Percentiles rank a stretch among this genome's conserved stretches.
Conservation (phyloP, 1,139 yeast species). For the Pichia terricola region DNA sequence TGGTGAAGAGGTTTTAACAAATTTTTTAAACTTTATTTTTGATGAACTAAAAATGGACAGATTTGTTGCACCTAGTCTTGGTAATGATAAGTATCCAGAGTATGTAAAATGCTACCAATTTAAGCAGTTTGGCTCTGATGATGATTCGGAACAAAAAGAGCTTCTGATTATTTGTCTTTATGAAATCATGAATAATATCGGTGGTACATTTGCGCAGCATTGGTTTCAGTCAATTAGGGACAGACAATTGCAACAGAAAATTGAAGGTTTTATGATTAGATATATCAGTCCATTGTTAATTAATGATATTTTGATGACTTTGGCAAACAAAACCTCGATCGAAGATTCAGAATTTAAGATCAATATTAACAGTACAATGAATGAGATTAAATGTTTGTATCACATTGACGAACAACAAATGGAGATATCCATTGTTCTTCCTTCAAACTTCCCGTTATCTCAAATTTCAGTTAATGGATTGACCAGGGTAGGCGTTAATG, state of each 20-base stretch:
- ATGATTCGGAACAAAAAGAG: constrained; percentile 27
- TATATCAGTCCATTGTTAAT: constrained; percentile 60
- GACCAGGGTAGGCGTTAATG: constrained; percentile 79
- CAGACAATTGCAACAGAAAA: constrained; percentile 42
- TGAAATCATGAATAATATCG: constrained; percentile 47
- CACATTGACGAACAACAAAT: constrained; percentile 81
- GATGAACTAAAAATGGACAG: constrained; percentile 38
- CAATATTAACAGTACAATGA: constrained; percentile 49
- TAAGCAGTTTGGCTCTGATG: constrained; percentile 12
- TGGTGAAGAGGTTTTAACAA: constrained; percentile 35
- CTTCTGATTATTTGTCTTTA: constrained; percentile 46
- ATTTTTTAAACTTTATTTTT: constrained; percentile 41
- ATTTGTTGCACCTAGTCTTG: constrained; percentile 22
- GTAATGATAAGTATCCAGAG: background rate
- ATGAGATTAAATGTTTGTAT: constrained; percentile 67
- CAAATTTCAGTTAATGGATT: constrained; percentile 72
- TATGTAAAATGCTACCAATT: constrained; percentile 14
- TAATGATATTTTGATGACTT: constrained; percentile 37
- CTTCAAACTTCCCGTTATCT: constrained; percentile 63
- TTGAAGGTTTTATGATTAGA: constrained; percentile 55
- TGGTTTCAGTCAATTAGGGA: constrained; percentile 66
- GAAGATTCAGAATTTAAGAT: constrained; percentile 52
- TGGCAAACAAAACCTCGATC: constrained; percentile 25
- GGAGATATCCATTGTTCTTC: constrained; percentile 70
- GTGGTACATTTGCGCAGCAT: constrained; percentile 49